These are phyloP conservation scores for Colletotrichum gloeosporioides DNA, from an alignment of 2,329 filamentous ascomycete genomes.

Conservation along the genomic window DNA sequence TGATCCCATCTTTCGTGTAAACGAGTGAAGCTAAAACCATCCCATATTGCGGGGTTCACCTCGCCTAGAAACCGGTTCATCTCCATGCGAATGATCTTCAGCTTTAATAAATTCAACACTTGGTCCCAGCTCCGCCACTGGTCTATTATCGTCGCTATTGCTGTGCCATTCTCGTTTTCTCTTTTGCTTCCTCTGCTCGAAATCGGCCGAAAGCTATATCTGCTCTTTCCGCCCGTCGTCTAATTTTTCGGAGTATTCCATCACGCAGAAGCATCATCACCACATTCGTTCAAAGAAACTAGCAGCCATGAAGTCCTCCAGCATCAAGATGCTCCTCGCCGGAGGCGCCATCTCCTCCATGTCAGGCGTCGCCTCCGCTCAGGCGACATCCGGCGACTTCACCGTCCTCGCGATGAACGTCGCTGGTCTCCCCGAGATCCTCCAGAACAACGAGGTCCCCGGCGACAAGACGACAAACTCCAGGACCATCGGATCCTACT, in stretches of 20 bases:
- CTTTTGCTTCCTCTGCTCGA: not conserved
- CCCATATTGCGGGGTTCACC: not conserved
- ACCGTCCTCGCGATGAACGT: slow-evolving; percentile 63
- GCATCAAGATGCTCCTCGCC: slow-evolving; percentile 9
- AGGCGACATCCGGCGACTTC: slow-evolving; percentile 42
- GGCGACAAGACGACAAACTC: slow-evolving; percentile 67
- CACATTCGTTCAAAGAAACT: not conserved
- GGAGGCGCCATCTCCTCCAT: slow-evolving; percentile 1
- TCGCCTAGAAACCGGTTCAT: not conserved
- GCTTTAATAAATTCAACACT: not conserved
- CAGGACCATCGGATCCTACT: slow-evolving; percentile 58
- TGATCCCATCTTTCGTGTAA: not conserved
- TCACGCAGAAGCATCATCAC: not conserved
- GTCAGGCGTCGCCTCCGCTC: not conserved
- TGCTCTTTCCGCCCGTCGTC: not conserved
- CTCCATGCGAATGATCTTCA: not conserved
- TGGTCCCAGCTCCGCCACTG: not conserved
- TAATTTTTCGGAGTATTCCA: not conserved
- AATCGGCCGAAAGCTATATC: not conserved
- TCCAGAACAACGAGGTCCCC: slow-evolving; percentile 65
- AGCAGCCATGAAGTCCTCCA: slow-evolving; percentile 3
- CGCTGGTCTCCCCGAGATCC: slow-evolving; percentile 60
- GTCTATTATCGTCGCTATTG: not conserved
- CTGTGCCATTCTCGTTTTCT: not conserved
- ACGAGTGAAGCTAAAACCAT: not conserved